Evolutionary conservation across 2,329 filamentous ascomycete genomes (phyloP), one percentile per base, ranked within the genome.

Genomic region (Metarhizium brunneum): DNA sequence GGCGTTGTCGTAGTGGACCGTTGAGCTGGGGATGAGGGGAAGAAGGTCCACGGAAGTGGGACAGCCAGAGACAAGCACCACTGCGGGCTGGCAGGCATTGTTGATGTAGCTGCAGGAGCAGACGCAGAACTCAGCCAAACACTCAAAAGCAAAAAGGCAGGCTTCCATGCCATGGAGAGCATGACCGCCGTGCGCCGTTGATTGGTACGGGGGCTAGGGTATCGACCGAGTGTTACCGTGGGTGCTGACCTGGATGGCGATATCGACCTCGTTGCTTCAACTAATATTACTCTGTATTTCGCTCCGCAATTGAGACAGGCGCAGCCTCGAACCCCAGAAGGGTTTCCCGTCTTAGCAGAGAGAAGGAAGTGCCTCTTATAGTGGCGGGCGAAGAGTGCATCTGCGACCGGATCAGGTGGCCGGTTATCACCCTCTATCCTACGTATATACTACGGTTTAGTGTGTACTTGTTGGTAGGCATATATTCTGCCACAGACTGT

Each of bases 41-140:
- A 40, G 38, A 5, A 40, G 5, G 49, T 47, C 52, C 56, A 53
- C 50, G n/a, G 5, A 47, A 18, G 54, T 53, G 54, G 35, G 50
- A 50, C 45, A 13, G 35, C 30, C n/a, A 51, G 40, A 55, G 51
- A 47, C 54, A 55, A 47, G 47, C 47, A 11, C 20, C 25, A 38
- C 36, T 42, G 40, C 29, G 36, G 36, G 16, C 32, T 35, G 32
- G 6, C 10, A 32, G 43, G 30, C 32, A 50, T 47, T 40, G 40
- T 32, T 13, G 18, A 29, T 43, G 38, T 47, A 52, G 42, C 35
- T 16, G 52, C 25, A 25, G 25, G 25, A 25, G 13, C 13, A 13
- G 35, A 56, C 55, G 50, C 55, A 56, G 55, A 54, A 54, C 47
- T 56, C 47, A 56, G 55, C 55, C 48, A 50, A 48, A 14, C 35